phyloP scores from a whole-genome alignment of 257 asterid genomes.

The Buddleja alternifolia region DNA sequence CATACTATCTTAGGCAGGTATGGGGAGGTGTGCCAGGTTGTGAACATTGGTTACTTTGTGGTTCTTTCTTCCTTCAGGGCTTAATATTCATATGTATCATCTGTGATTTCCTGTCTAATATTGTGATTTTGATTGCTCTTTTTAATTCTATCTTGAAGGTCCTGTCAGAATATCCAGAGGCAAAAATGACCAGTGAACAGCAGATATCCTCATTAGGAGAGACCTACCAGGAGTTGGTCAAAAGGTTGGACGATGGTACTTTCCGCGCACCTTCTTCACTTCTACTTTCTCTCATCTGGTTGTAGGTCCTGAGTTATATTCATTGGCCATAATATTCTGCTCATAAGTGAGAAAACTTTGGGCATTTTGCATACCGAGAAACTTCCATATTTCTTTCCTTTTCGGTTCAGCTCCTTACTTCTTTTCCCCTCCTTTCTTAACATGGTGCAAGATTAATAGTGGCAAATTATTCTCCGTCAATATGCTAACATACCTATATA shows the following conservation, averaged over 20 bases:
- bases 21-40: conserved; percentile 36
- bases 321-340: not conserved
- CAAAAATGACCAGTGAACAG: conserved; percentile 69
- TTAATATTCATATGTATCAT: not conserved
- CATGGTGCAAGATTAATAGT: not conserved
- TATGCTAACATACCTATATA: not conserved
- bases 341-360: conserved; percentile 8
- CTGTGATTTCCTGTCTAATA: not conserved
- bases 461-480: not conserved
- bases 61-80: not conserved
- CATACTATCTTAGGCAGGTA: conserved; percentile 87
- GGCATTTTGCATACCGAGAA: not conserved
- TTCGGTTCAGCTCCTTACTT: not conserved
- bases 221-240: conserved; percentile 73
- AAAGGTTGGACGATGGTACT: conserved; percentile 98
- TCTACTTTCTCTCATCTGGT: conserved; percentile 24
- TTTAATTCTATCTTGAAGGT: conserved; percentile 50
- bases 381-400: not conserved
- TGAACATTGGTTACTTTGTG: conserved; percentile 2
- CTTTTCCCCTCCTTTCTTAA: not conserved
- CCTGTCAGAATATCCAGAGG: conserved; percentile 86
- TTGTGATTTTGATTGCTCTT: not conserved
- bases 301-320: conserved; percentile 8
- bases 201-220: conserved; percentile 79
- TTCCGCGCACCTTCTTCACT: conserved; percentile 42